These are phyloP conservation scores for Kodamaea jinghongensis DNA, from an alignment of 805 yeast genomes.

Conservation along the genomic window DNA sequence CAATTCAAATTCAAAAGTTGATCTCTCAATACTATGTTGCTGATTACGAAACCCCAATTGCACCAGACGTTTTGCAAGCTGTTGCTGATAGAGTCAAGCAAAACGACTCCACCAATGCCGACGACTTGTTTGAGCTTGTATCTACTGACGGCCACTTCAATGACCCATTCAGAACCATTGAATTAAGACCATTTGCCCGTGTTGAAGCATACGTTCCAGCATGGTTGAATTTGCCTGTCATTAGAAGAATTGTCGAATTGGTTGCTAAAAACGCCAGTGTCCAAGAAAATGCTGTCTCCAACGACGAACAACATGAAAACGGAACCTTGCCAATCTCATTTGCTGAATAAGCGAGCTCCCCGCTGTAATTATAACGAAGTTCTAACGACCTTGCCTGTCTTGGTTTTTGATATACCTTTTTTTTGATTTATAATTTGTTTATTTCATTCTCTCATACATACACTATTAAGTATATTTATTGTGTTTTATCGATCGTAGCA, in stretches of 20 bases:
- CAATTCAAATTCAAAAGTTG: constrained; percentile 92
- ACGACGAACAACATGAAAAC: constrained; percentile 5
- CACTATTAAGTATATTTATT: neutral
- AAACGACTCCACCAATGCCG: constrained; percentile 47
- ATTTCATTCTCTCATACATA: too few species aligned
- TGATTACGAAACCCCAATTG: constrained; percentile 91
- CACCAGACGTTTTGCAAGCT: constrained; percentile 72
- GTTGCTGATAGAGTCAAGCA: constrained; percentile 78
- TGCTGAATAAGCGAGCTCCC: neutral
- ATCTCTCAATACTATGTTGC: constrained; percentile 87
- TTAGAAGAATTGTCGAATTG: constrained; percentile 84
- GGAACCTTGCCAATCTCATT: constrained; percentile 4
- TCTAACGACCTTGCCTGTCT: constrained; percentile 1
- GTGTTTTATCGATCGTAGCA: too few species aligned
- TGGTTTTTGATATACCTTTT: constrained; percentile 5
- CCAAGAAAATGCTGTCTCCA: constrained; percentile 40
- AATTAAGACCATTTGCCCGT: constrained; percentile 72
- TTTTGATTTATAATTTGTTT: neutral
- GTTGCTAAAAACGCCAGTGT: constrained; percentile 80
- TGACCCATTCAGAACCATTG: constrained; percentile 77
- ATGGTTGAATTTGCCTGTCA: constrained; percentile 84
- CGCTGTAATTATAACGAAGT: constrained; percentile 5
- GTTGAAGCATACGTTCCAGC: constrained; percentile 93
- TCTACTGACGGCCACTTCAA: constrained; percentile 73
- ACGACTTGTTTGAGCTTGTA: constrained; percentile 68